Evolutionary conservation across 495 filamentous ascomycete genomes (phyloP), one percentile per base, ranked within the genome.

Genomic region (Aspergillus incahuasiensis): DNA sequence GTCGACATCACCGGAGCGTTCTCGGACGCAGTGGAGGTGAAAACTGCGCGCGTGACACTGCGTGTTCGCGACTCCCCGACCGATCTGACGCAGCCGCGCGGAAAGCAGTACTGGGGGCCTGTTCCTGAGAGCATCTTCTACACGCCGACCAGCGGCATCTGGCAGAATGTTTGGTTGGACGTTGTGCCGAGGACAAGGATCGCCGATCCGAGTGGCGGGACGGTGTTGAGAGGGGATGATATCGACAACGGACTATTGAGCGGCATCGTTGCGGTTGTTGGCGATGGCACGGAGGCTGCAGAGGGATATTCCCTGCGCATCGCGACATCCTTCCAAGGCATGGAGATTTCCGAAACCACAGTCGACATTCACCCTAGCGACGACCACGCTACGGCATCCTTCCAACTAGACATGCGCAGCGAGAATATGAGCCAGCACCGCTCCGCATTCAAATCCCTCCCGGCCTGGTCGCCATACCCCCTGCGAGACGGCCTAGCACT

Each of bases 111-210:
- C 48, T 74, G 71, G 71, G 58, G 60, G 0, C 71, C 71, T 19
- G 62, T 71, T 0, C 67, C 71, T n/a, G 68, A 73, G 49, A 69
- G 52, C 48, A 74, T 74, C 30, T 74, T 74, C 55, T 74, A 74
- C 24, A 73, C 68, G 8, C 69, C 71, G 1, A 67, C 62, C 0
- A 68, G 71, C 18, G 71, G 71, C 1, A 71, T 74, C 19, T 74
- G 71, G 71, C 57, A 58, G 18, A 59, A 57, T 46, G 71, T 73
- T 40, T 73, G 71, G 71, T 2, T 69, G 59, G 71, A 74, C 53
- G 71, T 65, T 55, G 68, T 74, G 9, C 69, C 71, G 5, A 7
- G 22, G 8, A 51, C 64, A 59, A 44, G 71, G 19, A 16, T 74
- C 2, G 25, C 30, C 0, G 60, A 67, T 48, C 55, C 64, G 3